Base-by-base conservation (phyloP, 1,139 yeast genomes). In the Yamadazyma epiphylla region DNA sequence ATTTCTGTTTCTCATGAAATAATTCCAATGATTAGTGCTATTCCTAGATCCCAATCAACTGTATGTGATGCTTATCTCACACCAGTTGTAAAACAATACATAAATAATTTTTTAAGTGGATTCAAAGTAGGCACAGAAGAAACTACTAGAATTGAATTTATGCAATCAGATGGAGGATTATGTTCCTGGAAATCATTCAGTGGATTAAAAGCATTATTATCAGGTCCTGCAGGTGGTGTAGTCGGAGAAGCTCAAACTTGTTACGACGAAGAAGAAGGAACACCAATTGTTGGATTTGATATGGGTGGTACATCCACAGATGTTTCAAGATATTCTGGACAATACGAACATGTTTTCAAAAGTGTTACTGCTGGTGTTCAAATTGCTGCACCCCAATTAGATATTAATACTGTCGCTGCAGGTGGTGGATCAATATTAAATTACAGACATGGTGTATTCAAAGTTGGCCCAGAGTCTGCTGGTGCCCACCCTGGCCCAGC, bases 41-140 rank as follows among this genome's bases (percentile, higher is more conserved):
- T 83, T 14, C 72, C 82, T 12, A 62, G 94, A 36, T 82, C 86
- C 1, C 80, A 80, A 41, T 80, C 88, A 11, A 69, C 86, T 3
- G 74, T 77, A 12, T 87, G 85, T 2, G 91, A 83, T 55, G 87
- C 91, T 1, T 83, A 83, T 48, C 55, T 83, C 33, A 80, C 88
- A 3, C 94, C 94, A 1, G 82, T 77, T 30, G 79, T 83, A 27
- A 65, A 74, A 36, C 65, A 73, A 19, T 83, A 83, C 49, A 60
- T 83, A 25, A 53, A 64, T 15, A 72, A 77, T 15, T 80, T 84
- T 45, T 72, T 77, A 25, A 48, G 64, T 4, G 89, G 89, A 3
- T 64, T 83, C 41, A 58, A 58, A 22, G 73, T 76, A 24, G 75
- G 76, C 2, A 38, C 34, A 15, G 42, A 39, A 16, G 22, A 26